These are phyloP conservation scores for Aegilops bicornis DNA, from an alignment of 176 grass and related monocot species.

Conservation along the genomic window DNA sequence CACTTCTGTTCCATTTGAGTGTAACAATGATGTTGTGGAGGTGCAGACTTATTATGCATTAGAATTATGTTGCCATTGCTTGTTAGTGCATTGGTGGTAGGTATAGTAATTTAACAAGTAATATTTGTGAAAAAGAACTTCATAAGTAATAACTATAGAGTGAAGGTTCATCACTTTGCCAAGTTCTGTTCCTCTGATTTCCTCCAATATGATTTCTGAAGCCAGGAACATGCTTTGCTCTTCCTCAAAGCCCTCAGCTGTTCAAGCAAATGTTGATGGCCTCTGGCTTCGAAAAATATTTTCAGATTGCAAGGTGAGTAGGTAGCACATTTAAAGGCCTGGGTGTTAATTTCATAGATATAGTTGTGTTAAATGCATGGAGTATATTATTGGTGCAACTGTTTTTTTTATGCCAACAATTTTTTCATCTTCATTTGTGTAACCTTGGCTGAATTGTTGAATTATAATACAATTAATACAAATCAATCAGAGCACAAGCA, in stretches of 20 bases:
- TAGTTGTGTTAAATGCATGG: background rate
- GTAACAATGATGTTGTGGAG: background rate
- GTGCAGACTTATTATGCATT: background rate
- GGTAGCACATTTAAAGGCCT: slow-evolving; percentile 12
- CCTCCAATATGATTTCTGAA: slow-evolving; percentile 70
- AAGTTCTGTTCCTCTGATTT: slow-evolving; percentile 35
- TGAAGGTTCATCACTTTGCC: slow-evolving; percentile 6
- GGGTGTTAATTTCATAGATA: background rate
- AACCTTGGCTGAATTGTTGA: background rate
- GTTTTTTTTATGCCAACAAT: background rate
- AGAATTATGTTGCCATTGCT: slow-evolving; percentile 6
- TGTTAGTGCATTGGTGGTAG: background rate
- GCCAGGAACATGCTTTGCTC: slow-evolving; percentile 97
- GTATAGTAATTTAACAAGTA: background rate
- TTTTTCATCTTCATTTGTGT: slow-evolving; percentile 1
- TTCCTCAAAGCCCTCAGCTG: slow-evolving; percentile 98
- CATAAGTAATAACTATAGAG: background rate
- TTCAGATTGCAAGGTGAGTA: slow-evolving; percentile 84
- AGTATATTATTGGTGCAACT: background rate
- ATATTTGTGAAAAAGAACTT: background rate
- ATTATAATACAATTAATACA: slow-evolving; percentile 1
- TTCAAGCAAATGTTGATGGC: slow-evolving; percentile 99
- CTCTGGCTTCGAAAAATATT: slow-evolving; percentile 98
- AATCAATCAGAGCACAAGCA: background rate
- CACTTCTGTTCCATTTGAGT: background rate